phyloP scores from a whole-genome alignment of 106 monocot species.

The Alisma plantagoaquatica region DNA sequence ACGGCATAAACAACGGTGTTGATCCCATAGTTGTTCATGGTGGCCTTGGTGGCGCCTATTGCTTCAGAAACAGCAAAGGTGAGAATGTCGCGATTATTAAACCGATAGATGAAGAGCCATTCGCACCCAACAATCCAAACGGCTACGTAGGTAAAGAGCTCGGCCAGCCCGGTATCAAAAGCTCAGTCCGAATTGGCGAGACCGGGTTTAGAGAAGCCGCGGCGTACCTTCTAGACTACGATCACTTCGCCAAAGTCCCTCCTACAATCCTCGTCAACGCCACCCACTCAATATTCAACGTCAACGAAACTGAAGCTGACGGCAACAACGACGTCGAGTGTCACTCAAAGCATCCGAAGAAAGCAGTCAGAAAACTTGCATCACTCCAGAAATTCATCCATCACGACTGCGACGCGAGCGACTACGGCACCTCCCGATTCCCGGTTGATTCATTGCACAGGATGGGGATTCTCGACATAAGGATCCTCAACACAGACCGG shows the following conservation, averaged over 20 bases:
- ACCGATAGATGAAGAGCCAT: slow-evolving; percentile 87
- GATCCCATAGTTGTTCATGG: slow-evolving; percentile 61
- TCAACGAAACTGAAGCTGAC: slow-evolving; percentile 33
- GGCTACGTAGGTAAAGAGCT: slow-evolving; percentile 64
- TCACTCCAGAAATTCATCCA: slow-evolving; percentile 74
- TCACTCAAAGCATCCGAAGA: slow-evolving; percentile 18
- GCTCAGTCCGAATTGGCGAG: slow-evolving; percentile 77
- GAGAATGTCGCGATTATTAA: slow-evolving; percentile 72
- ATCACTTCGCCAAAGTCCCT: slow-evolving; percentile 78
- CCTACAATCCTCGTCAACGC: slow-evolving; percentile 71
- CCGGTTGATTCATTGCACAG: slow-evolving; percentile 71
- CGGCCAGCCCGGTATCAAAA: slow-evolving; percentile 65
- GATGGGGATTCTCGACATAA: slow-evolving; percentile 74
- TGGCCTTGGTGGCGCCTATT: slow-evolving; percentile 85
- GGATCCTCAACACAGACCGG: slow-evolving; percentile 68
- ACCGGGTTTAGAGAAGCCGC: slow-evolving; percentile 84
- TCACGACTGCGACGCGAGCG: slow-evolving; percentile 88
- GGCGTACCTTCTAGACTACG: slow-evolving; percentile 71
- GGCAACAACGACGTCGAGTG: slow-evolving; percentile 12
- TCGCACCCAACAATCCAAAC: slow-evolving; percentile 79
- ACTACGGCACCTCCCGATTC: slow-evolving; percentile 78
- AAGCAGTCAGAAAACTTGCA: slow-evolving; percentile 57
- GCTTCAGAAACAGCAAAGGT: slow-evolving; percentile 56
- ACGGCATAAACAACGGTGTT: slow-evolving; percentile 55
- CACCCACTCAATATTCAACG: slow-evolving; percentile 55